phyloP scores from a whole-genome alignment of 1,284 basidiomycete genomes.

The Sporisorium sorghi region DNA sequence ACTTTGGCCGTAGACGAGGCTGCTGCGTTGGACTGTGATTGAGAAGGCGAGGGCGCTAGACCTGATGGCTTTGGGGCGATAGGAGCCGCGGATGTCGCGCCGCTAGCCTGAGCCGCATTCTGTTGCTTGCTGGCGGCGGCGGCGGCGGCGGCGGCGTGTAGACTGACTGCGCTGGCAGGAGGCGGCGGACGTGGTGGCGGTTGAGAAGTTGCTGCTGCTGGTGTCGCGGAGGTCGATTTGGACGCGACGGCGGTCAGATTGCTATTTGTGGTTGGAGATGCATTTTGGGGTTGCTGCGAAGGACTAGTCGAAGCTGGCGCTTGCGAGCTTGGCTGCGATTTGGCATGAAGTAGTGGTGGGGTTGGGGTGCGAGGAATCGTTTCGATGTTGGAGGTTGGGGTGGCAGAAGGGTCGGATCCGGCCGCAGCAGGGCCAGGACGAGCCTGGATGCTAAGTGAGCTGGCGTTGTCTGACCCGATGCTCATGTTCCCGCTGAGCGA shows the following conservation, averaged over 20 bases:
- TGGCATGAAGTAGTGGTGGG: slow-evolving; percentile 17
- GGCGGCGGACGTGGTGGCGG: slow-evolving; percentile 21
- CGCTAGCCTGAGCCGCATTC: slow-evolving; percentile 7
- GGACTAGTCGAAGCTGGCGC: too few relatives aligned
- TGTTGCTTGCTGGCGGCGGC: slow-evolving; percentile 20
- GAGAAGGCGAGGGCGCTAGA: neutral
- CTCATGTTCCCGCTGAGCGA: slow-evolving; percentile 52
- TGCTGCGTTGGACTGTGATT: neutral
- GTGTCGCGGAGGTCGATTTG: slow-evolving; percentile 1
- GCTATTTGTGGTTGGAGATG: neutral
- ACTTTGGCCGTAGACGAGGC: slow-evolving; percentile 5
- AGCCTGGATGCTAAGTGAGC: slow-evolving; percentile 50
- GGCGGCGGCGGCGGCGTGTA: slow-evolving; percentile 28
- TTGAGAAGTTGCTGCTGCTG: neutral
- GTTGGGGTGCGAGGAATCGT: slow-evolving; percentile 15
- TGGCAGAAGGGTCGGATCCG: slow-evolving; percentile 33
- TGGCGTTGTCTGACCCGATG: slow-evolving; percentile 39
- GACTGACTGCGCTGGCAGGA: slow-evolving; percentile 41
- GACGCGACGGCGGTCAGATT: neutral
- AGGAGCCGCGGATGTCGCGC: slow-evolving; percentile 6
- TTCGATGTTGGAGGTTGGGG: slow-evolving; percentile 3
- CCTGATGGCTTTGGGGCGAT: slow-evolving; percentile 8
- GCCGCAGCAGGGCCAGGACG: slow-evolving; percentile 51
- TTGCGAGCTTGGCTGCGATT: neutral
- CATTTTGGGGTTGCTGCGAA: slow-evolving; percentile 26